phyloP scores from a whole-genome alignment of 2,329 filamentous ascomycete species.

The Hansfordia pulvinata region DNA sequence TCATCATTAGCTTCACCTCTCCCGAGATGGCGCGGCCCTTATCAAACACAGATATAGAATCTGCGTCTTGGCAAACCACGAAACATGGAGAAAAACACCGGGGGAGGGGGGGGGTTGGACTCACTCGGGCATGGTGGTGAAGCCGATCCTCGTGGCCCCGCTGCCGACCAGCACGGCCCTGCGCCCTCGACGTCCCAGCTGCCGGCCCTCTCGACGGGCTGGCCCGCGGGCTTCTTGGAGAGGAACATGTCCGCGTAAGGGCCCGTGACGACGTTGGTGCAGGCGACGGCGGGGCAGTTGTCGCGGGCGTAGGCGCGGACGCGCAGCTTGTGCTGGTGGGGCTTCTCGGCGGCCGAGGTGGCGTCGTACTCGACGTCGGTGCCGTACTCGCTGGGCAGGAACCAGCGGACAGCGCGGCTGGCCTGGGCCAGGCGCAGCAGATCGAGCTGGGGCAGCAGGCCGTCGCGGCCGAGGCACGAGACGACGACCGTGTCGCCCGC shows the following conservation, averaged over 20 bases:
- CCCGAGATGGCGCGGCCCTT: too few species aligned
- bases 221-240: slow-evolving; percentile 19
- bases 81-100: too few species aligned
- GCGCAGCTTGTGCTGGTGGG: slow-evolving; percentile 48
- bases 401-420: slow-evolving; percentile 32
- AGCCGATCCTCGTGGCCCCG: slow-evolving; percentile 46
- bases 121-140: slow-evolving; percentile 62
- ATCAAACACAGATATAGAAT: too few species aligned
- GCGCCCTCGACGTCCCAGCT: slow-evolving; percentile 42
- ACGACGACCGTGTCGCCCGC: slow-evolving; percentile 43
- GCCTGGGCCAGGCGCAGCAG: slow-evolving; percentile 40
- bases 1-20: too few species aligned
- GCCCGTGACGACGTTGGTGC: slow-evolving; percentile 49
- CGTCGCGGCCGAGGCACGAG: slow-evolving; percentile 42
- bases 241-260: slow-evolving; percentile 46
- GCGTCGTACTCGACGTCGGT: slow-evolving; percentile 42
- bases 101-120: too few species aligned
- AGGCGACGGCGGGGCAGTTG: slow-evolving; percentile 28
- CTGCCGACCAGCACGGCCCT: slow-evolving; percentile 48
- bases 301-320: slow-evolving; percentile 39
- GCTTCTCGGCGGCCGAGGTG: slow-evolving; percentile 37
- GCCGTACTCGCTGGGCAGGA: slow-evolving; percentile 46
- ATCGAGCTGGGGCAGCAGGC: slow-evolving; percentile 37
- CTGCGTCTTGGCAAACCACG: too few species aligned
- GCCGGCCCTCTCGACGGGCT: slow-evolving; percentile 25